A percentile compares a stretch with the other conserved stretches of the same genome.
Conservation (phyloP, 768 basidiomycete species). For the Termitomyces sp. region DNA sequence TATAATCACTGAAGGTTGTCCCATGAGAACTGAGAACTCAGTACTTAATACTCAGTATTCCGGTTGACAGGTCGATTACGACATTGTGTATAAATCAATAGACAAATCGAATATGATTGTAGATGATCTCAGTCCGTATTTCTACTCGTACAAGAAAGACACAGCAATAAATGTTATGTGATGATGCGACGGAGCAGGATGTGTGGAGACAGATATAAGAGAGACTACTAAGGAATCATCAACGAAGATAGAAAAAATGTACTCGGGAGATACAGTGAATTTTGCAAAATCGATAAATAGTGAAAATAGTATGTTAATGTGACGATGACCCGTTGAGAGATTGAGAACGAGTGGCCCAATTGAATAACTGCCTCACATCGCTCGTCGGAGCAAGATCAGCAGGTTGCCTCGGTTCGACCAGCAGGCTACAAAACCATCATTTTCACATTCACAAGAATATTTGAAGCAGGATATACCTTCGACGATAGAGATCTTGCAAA, state of each 20-base stretch:
- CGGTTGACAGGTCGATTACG: not conserved
- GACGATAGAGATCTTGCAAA: conserved; percentile 77
- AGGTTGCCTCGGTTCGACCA: conserved; percentile 79
- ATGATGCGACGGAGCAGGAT: conserved; percentile 8
- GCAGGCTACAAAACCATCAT: conserved; percentile 40
- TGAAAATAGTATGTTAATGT: conserved; percentile 46
- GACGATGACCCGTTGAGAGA: conserved; percentile 22
- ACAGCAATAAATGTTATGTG: conserved; percentile 16
- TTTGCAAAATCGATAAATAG: conserved; percentile 5
- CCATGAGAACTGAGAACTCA: conserved; percentile 6
- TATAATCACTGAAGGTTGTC: conserved; percentile 22
- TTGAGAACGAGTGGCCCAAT: conserved; percentile 67
- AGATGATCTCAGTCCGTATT: conserved; percentile 11
- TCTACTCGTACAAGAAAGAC: conserved; percentile 12
- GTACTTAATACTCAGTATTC: not conserved
- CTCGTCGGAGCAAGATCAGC: conserved; percentile 59
- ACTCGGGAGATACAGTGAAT: conserved; percentile 12
- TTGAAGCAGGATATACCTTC: conserved; percentile 57
- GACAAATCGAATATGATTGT: conserved; percentile 11
- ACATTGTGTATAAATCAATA: not conserved
- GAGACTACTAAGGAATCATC: conserved; percentile 13
- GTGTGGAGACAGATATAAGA: conserved; percentile 10
- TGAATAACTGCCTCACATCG: conserved; percentile 76
- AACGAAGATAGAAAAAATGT: conserved; percentile 12
- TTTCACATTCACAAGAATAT: conserved; percentile 22